A percentile compares a stretch with the other conserved stretches of the same genome.
These are phyloP conservation scores for Penicillium corylophilum DNA, from an alignment of 2,329 filamentous ascomycete species.

Conservation along the genomic window DNA sequence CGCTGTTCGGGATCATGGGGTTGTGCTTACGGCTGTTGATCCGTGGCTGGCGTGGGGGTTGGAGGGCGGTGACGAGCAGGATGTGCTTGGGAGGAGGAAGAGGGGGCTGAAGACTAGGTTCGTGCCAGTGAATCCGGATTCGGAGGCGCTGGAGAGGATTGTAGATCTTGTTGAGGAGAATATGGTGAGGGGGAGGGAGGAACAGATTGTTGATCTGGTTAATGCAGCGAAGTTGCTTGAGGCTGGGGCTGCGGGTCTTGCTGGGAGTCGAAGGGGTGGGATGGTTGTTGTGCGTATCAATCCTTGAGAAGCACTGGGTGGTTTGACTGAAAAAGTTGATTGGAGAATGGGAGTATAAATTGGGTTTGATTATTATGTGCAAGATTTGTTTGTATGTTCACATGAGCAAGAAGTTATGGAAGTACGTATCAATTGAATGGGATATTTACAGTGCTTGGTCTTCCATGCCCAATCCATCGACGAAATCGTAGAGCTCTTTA, in stretches of 20 bases:
- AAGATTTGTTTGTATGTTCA: not conserved
- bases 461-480: constrained; percentile 30
- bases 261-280: constrained; percentile 25
- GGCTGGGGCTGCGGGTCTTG: constrained; percentile 29
- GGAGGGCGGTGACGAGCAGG: constrained; percentile 12
- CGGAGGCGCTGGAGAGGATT: constrained; percentile 33
- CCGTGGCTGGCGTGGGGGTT: constrained; percentile 23
- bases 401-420: not conserved
- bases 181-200: constrained; percentile 34
- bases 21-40: constrained; percentile 37
- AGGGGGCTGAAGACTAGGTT: constrained; percentile 32
- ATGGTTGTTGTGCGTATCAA: constrained; percentile 35
- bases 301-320: not conserved
- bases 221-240: constrained; percentile 36
- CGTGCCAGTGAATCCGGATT: constrained; percentile 39
- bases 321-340: not conserved
- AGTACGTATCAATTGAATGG: not conserved
- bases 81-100: constrained; percentile 19
- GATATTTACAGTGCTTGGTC: constrained; percentile 15
- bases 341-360: not conserved
- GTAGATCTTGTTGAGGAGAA: constrained; percentile 36
- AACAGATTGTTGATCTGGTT: constrained; percentile 35
- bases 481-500: constrained; percentile 54
- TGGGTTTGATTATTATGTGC: not conserved
- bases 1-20: constrained; percentile 35